These are phyloP conservation scores for Penicillium ucsense DNA, from an alignment of 495 filamentous ascomycete species.

Conservation along the genomic window DNA sequence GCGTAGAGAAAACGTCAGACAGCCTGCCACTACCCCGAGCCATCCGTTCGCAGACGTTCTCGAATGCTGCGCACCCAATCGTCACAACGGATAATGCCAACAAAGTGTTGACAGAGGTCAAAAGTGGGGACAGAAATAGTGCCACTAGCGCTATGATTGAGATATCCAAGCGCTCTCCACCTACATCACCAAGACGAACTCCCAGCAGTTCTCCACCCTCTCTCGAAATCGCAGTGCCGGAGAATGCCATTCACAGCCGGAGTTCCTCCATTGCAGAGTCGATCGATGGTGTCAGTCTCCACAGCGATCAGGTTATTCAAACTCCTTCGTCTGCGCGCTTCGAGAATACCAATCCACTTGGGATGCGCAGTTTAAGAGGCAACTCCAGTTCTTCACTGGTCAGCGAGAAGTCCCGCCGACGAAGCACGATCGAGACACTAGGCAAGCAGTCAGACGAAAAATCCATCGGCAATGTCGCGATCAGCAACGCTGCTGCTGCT, in stretches of 20 bases:
- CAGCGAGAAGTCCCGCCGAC: conserved; percentile 25
- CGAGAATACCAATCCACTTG: conserved; percentile 17
- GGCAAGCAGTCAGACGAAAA: conserved; percentile 25
- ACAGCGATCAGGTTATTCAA: conserved; percentile 8
- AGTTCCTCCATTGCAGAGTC: conserved; percentile 26
- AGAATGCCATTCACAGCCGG: conserved; percentile 18
- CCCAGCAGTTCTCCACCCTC: conserved; percentile 42
- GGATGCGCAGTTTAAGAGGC: conserved; percentile 20
- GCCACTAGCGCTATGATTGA: conserved; percentile 56
- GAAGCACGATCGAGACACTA: conserved; percentile 34
- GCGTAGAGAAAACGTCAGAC: conserved; percentile 23
- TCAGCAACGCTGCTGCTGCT: conserved; percentile 64
- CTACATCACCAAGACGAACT: conserved; percentile 44
- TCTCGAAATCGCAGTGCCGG: conserved; percentile 19
- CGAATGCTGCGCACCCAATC: conserved; percentile 51
- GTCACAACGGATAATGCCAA: conserved; percentile 55
- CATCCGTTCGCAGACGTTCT: conserved; percentile 55
- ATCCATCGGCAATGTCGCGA: conserved; percentile 38
- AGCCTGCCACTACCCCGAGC: conserved; percentile 39
- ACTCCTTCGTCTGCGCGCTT: conserved; percentile 22
- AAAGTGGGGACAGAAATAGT: conserved; percentile 39
- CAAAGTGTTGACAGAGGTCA: conserved; percentile 31
- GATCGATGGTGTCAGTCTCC: conserved; percentile 16
- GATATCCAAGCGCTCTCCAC: conserved; percentile 52
- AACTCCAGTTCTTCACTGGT: conserved; percentile 22